Conservation (phyloP, 2,329 filamentous ascomycete genomes). For the Hypoxylon sp. region DNA sequence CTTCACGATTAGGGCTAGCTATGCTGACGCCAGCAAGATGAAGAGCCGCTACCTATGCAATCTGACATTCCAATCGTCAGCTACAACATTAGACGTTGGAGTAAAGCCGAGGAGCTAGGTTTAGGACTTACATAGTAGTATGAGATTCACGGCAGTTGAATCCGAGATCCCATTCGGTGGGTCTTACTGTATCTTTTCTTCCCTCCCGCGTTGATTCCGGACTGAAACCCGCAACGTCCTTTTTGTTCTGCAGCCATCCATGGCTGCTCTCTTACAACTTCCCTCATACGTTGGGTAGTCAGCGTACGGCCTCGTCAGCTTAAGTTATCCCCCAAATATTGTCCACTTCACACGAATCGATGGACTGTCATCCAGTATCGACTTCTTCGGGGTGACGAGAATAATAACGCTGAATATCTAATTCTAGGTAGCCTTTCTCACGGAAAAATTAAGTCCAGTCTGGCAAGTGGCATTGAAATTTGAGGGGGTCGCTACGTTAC, state of each 20-base stretch:
- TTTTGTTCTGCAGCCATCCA: background rate
- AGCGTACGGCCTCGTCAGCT: slow-evolving; percentile 11
- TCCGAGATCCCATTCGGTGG: slow-evolving; percentile 2
- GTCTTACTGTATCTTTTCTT: slow-evolving; percentile 7
- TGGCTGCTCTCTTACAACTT: slow-evolving; percentile 1
- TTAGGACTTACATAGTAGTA: background rate
- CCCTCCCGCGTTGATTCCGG: background rate
- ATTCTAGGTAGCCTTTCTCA: background rate
- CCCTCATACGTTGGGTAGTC: background rate
- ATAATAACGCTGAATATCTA: slow-evolving; percentile 1
- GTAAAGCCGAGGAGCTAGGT: background rate
- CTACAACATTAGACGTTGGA: background rate
- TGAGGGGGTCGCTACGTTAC: slow-evolving; percentile 23
- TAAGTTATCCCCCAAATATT: slow-evolving; percentile 11
- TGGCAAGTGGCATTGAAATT: slow-evolving; percentile 15
- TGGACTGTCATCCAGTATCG: slow-evolving; percentile 2
- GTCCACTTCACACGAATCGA: background rate
- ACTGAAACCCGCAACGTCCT: slow-evolving; percentile 10
- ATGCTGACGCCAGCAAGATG: slow-evolving; percentile 37
- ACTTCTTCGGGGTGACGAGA: background rate
- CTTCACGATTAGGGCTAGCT: slow-evolving; percentile 21
- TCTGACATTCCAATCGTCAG: slow-evolving; percentile 14
- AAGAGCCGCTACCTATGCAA: slow-evolving; percentile 12
- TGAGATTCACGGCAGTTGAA: slow-evolving; percentile 18
- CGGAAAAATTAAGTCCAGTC: background rate